Percentiles rank a stretch among this genome's conserved stretches.
Evolutionary conservation across 2,329 filamentous ascomycete genomes (phyloP).

Genomic region (Pseudogymnoascus sp.): DNA sequence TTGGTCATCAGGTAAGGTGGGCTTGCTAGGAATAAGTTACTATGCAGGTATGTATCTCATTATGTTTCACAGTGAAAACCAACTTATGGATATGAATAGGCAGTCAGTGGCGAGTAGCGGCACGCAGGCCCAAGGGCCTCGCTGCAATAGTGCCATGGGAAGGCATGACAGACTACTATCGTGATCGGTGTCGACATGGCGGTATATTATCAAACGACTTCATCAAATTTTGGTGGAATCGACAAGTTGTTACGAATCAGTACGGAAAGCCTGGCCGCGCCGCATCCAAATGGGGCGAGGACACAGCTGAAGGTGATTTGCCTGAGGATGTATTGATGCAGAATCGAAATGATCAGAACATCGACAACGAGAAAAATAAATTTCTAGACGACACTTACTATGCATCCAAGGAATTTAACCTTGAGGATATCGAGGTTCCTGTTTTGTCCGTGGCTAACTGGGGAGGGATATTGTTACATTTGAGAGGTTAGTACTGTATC

Average conservation of each 20-base stretch:
- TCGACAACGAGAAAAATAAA: constrained; percentile 41
- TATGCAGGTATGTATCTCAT: constrained; percentile 35
- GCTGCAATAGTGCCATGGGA: constrained; percentile 49
- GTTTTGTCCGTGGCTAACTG: constrained; percentile 63
- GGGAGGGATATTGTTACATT: constrained; percentile 63
- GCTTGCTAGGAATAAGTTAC: constrained; percentile 45
- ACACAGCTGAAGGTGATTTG: constrained; percentile 53
- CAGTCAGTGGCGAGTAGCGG: constrained; percentile 49
- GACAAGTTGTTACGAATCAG: constrained; percentile 61
- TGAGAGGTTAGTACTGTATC: constrained; percentile 41
- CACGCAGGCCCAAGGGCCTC: constrained; percentile 44
- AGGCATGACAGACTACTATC: constrained; percentile 50
- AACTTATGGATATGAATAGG: constrained; percentile 11
- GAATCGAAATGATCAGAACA: constrained; percentile 36
- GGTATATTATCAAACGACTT: constrained; percentile 54
- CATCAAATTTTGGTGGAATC: constrained; percentile 61
- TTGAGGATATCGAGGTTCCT: constrained; percentile 61
- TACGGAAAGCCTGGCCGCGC: constrained; percentile 51
- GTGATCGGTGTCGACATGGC: constrained; percentile 54
- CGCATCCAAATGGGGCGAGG: constrained; percentile 28
- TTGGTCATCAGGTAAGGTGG: constrained; percentile 46
- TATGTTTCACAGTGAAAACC: neutral
- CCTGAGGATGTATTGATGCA: constrained; percentile 36
- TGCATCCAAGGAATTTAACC: constrained; percentile 42
- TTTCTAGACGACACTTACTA: constrained; percentile 35